Base-by-base conservation (phyloP, 2,329 filamentous ascomycete genomes). In the Fusarium zealandicum region DNA sequence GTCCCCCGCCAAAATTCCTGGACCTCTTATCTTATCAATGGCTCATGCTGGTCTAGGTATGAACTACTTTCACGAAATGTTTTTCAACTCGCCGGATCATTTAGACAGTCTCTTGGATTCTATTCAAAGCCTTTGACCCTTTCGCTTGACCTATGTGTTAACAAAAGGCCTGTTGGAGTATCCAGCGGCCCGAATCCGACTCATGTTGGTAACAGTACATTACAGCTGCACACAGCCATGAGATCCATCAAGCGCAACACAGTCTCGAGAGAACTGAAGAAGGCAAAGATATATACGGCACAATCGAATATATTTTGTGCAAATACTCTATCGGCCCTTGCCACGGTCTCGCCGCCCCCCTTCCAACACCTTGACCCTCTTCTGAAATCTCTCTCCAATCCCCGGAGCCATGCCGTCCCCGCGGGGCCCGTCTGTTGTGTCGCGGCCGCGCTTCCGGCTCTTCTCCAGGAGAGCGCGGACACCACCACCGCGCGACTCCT, bases 391-490 rank as follows among this genome's bases (percentile, higher is more conserved):
- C 52, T 92, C 89, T 18, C 93, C 93, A 69, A 92, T 85, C 52
- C 85, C 83, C 6, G 77, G 77, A 7, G 80, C 76, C 41, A 70
- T 74, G 28, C 82, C 88, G 70, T 84, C 87, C 22, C 83, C 84
- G 52, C 88, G 83, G 6, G 85, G 86, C 0, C 90, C 87, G 73
- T 96, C 92, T 16, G 72, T 70, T 1, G 81, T 83, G 20, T 93
- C 89, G 17, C 83, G 79, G 20, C 82, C 82, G 64, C 93, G 83
- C 82, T 97, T 97, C 59, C 93, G 83, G 72, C 92, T 96, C 81
- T 89, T 93, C 69, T 96, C 93, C 63, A 93, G 73, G 63, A 91
- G 70, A 1, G 84, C 82, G 62, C 80, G 81, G 11, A 84, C 84
- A 27, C 82, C 80, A 18, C 80, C 77, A 50, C 81, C 76, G n/a